Evolutionary conservation across 805 yeast genomes (phyloP).

Genomic region (Metschnikowia noctiluminum): DNA sequence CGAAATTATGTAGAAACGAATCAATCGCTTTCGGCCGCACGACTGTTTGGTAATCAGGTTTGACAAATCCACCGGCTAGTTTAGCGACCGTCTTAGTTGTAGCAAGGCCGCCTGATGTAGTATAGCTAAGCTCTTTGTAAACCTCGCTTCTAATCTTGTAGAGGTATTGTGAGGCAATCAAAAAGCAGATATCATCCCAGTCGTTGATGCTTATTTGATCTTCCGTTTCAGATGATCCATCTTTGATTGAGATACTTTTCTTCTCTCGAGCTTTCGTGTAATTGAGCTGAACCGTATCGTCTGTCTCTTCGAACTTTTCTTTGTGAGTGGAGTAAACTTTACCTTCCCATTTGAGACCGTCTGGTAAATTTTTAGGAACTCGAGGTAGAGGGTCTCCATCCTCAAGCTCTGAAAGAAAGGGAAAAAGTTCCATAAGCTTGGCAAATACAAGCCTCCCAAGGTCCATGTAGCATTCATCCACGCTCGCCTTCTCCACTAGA

Average conservation of each 20-base stretch:
- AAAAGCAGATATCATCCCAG: constrained; percentile 79
- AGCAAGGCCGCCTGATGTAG: constrained; percentile 87
- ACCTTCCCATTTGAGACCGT: constrained; percentile 30
- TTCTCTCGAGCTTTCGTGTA: constrained; percentile 3
- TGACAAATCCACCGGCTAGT: constrained; percentile 77
- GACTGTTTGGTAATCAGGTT: constrained; percentile 85
- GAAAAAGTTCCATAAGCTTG: constrained; percentile 43
- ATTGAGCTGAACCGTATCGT: not conserved
- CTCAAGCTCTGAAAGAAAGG: constrained; percentile 33
- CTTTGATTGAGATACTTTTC: constrained; percentile 13
- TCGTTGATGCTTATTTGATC: constrained; percentile 18
- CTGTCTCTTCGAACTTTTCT: constrained; percentile 6
- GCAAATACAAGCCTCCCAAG: constrained; percentile 62
- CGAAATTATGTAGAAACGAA: constrained; percentile 56
- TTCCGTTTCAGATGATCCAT: constrained; percentile 43
- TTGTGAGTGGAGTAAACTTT: constrained; percentile 13
- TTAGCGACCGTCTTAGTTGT: constrained; percentile 78
- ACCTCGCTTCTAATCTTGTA: constrained; percentile 53
- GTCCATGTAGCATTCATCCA: constrained; percentile 89
- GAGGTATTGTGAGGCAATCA: constrained; percentile 64
- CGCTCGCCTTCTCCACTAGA: constrained; percentile 87
- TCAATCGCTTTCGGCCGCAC: constrained; percentile 48
- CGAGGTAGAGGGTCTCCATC: constrained; percentile 38
- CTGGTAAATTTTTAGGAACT: constrained; percentile 38
- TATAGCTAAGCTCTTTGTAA: constrained; percentile 59